phyloP scores from a whole-genome alignment of 169 alveolate genomes.

The Cryptosporidium viatorum region DNA sequence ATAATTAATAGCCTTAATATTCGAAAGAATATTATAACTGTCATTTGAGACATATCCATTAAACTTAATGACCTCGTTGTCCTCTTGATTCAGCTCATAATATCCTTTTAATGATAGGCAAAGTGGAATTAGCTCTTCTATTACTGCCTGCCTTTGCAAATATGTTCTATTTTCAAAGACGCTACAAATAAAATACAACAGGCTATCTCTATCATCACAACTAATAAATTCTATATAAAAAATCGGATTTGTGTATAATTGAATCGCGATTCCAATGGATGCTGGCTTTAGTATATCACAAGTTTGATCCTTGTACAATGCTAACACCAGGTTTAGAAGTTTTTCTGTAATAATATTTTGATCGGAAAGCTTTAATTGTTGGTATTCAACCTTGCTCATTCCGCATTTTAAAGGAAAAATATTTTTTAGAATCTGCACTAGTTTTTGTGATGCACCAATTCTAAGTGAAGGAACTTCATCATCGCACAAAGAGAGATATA shows the following conservation, averaged over 20 bases:
- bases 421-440: slow-evolving; percentile 39
- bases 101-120: slow-evolving; percentile 36
- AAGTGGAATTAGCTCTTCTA: slow-evolving; percentile 27
- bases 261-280: slow-evolving; percentile 73
- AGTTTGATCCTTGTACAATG: slow-evolving; percentile 45
- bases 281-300: slow-evolving; percentile 41
- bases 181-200: slow-evolving; percentile 29
- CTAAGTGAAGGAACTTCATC: slow-evolving; percentile 73
- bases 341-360: slow-evolving; percentile 65
- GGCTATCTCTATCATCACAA: slow-evolving; percentile 20
- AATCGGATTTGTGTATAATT: slow-evolving; percentile 52
- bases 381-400: slow-evolving; percentile 19
- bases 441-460: slow-evolving; percentile 64
- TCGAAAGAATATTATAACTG: neutral
- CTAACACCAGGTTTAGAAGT: slow-evolving; percentile 14
- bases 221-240: slow-evolving; percentile 52
- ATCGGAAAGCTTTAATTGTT: slow-evolving; percentile 22
- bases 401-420: slow-evolving; percentile 63
- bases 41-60: neutral
- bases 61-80: neutral
- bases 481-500: slow-evolving; percentile 61
- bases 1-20: neutral
- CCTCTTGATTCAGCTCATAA: slow-evolving; percentile 11
- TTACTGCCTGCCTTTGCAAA: slow-evolving; percentile 42
- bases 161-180: slow-evolving; percentile 9